These are phyloP conservation scores for Pyrenochaeta sp. DNA, from an alignment of 2,329 filamentous ascomycete genomes.

Conservation along the genomic window DNA sequence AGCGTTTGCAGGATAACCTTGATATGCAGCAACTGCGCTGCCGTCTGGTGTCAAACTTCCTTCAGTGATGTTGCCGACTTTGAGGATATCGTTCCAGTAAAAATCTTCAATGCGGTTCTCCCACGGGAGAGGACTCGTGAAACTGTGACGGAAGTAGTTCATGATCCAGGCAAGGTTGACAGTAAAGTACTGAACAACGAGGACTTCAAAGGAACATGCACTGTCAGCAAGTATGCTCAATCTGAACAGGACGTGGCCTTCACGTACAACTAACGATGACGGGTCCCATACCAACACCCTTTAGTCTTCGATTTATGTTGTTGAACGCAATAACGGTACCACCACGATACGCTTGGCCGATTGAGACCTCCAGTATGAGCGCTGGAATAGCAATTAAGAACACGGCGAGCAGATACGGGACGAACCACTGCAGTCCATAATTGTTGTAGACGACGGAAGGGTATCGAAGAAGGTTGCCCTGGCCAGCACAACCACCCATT, in stretches of 20 bases:
- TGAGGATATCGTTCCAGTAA: constrained; percentile 60
- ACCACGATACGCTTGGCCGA: constrained; percentile 64
- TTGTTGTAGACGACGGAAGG: constrained; percentile 69
- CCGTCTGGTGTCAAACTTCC: constrained; percentile 44
- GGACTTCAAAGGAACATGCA: neutral
- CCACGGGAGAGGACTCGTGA: constrained; percentile 65
- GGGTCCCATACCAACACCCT: constrained; percentile 62
- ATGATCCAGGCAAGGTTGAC: constrained; percentile 68
- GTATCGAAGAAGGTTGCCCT: constrained; percentile 67
- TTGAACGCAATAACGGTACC: constrained; percentile 63
- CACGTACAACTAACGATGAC: constrained; percentile 56
- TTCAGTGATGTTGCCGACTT: constrained; percentile 56
- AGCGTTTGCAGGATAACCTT: constrained; percentile 56
- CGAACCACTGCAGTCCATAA: constrained; percentile 67
- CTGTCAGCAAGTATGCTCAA: neutral
- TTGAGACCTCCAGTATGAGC: constrained; percentile 63
- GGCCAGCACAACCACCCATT: constrained; percentile 67
- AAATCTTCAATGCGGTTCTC: constrained; percentile 61
- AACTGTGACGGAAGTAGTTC: constrained; percentile 66
- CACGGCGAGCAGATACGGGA: constrained; percentile 65
- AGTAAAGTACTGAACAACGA: constrained; percentile 67
- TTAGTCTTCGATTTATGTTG: constrained; percentile 62
- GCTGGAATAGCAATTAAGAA: constrained; percentile 65
- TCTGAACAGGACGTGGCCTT: no score
- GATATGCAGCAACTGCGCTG: constrained; percentile 54